Conservation (phyloP, 2,329 filamentous ascomycete species). For the Botrytis squamosa region DNA sequence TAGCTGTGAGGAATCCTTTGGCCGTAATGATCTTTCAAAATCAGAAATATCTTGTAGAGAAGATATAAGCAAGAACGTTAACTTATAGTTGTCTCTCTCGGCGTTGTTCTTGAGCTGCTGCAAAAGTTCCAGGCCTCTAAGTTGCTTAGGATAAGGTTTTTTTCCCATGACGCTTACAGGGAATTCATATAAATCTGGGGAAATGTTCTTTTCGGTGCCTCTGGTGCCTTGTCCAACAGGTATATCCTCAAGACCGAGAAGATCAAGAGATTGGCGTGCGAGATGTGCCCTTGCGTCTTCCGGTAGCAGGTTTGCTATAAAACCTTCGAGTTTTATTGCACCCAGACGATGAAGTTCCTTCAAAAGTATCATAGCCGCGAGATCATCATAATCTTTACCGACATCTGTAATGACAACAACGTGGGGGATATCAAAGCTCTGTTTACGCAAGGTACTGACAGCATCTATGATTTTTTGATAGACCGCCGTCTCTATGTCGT, state of each 20-base stretch:
- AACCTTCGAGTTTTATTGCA: constrained; percentile 31
- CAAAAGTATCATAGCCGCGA: constrained; percentile 34
- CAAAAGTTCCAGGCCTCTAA: constrained; percentile 27
- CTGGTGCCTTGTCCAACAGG: constrained; percentile 30
- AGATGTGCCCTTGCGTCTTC: constrained; percentile 28
- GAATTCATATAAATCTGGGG: constrained; percentile 29
- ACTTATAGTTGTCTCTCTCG: constrained; percentile 22
- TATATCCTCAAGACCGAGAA: constrained; percentile 27
- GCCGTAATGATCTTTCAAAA: constrained; percentile 22
- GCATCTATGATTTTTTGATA: constrained; percentile 6
- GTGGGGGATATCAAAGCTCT: constrained; percentile 21
- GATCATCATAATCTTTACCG: constrained; percentile 37
- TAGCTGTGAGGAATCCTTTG: background rate
- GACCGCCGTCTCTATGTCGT: background rate
- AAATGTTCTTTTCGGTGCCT: constrained; percentile 4
- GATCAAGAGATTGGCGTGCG: constrained; percentile 32
- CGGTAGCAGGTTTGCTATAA: constrained; percentile 35
- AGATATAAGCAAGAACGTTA: constrained; percentile 35
- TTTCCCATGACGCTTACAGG: constrained; percentile 29
- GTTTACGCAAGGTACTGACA: background rate
- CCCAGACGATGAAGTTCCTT: constrained; percentile 35
- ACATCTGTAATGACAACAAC: constrained; percentile 36
- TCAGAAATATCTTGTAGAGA: constrained; percentile 32
- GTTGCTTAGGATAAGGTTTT: constrained; percentile 4
- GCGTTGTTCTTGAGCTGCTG: constrained; percentile 25